A percentile compares a stretch with the other conserved stretches of the same genome.
These are phyloP conservation scores for Hygrophoropsis aurantiaca DNA, from an alignment of 768 basidiomycete species.

Conservation along the genomic window DNA sequence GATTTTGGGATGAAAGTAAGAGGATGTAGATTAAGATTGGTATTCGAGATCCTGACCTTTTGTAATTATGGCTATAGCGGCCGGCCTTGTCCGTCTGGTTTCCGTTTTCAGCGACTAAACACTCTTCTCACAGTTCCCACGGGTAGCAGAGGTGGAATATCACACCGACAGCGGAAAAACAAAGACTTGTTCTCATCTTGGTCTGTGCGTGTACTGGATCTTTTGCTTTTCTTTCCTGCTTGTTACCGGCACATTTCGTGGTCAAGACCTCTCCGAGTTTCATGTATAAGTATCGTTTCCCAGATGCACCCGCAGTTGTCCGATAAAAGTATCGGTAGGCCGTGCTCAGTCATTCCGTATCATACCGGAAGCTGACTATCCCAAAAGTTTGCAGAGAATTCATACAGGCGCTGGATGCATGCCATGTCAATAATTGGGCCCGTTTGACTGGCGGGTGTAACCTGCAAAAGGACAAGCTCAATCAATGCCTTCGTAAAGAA, in stretches of 20 bases:
- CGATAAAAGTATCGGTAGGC: conserved; percentile 62
- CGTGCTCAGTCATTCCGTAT: conserved; percentile 9
- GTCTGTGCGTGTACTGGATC: conserved; percentile 15
- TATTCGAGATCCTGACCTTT: conserved; percentile 4
- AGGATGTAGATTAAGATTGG: conserved; percentile 5
- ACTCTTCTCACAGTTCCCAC: conserved; percentile 6
- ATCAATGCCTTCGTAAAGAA: conserved; percentile 70
- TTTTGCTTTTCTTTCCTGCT: conserved; percentile 1
- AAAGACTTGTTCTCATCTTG: conserved; percentile 12
- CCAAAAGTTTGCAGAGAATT: conserved; percentile 69
- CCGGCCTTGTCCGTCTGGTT: conserved; percentile 3
- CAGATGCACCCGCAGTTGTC: conserved; percentile 73
- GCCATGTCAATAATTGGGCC: conserved; percentile 63
- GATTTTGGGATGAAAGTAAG: conserved; percentile 14
- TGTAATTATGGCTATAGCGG: conserved; percentile 1
- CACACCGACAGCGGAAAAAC: not conserved
- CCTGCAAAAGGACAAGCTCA: conserved; percentile 62
- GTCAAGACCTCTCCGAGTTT: not conserved
- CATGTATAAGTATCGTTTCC: conserved; percentile 8
- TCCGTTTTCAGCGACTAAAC: conserved; percentile 2
- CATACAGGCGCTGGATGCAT: conserved; percentile 72
- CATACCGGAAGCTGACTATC: conserved; percentile 7
- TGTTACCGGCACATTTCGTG: not conserved
- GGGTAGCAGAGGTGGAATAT: not conserved
- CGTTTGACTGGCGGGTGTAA: conserved; percentile 74